Evolutionary conservation across 2,329 filamentous ascomycete genomes (phyloP), one percentile per base, ranked within the genome.

Genomic region (Arthrobotrys entomopaga): DNA sequence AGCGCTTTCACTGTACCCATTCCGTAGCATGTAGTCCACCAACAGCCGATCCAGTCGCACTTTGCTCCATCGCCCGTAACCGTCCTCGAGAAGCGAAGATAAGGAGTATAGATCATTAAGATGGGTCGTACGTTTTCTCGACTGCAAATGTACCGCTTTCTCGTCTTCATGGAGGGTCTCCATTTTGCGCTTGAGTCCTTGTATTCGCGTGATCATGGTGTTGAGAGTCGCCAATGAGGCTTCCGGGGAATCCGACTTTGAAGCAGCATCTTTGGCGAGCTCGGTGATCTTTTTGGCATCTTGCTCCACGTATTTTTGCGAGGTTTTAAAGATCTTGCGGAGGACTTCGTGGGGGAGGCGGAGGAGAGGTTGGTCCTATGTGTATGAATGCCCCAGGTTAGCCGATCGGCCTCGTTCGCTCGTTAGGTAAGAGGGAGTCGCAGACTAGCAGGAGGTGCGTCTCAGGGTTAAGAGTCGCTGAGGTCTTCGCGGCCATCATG

Each of bases 281-380:
- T 83, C 81, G 26, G 84, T 79, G 49, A 85, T 77, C 83, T 77
- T 49, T 85, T 75, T 87, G 88, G 43, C 48, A 78, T 91, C 88
- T 80, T 89, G 90, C 80, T 94, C 91, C 81, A 93, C 87, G 76
- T 87, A 85, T 79, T 90, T 89, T 42, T 93, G 91, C 49, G 91
- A 91, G 2, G 90, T 88, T 79, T 96, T 95, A 83, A 98, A 96
- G 83, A 96, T 98, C 81, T 95, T 94, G 65, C 93, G 90, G 20
- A 96, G 89, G 67, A 97, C 90, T 81, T 98, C 95, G 82, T 94
- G 90, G 16, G 95, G 95, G 20, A 98, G 88, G 38, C 93, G 92
- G 77, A 99, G 88, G 77, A 98, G 90, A 2, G 94, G 91, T 86
- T 98, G 94, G 80, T 99, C 95, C 71, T 75, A 46, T 58, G 29